These are phyloP conservation scores for Venturia aucupariae DNA, from an alignment of 2,329 filamentous ascomycete genomes.

Conservation along the genomic window DNA sequence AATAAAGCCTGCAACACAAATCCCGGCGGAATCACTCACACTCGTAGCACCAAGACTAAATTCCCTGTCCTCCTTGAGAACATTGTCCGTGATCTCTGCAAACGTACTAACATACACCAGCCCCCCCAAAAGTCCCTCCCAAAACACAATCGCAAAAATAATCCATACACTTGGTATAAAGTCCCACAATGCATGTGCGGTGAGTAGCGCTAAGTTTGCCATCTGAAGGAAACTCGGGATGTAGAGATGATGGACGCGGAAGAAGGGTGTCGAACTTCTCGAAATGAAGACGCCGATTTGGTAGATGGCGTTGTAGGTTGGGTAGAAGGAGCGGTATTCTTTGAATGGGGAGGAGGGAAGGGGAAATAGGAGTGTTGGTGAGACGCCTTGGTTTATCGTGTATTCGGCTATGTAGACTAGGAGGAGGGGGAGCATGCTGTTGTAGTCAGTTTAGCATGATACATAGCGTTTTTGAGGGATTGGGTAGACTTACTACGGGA, in stretches of 20 bases:
- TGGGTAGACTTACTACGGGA: constrained; percentile 52
- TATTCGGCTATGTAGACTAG: constrained; percentile 95
- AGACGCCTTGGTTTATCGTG: constrained; percentile 91
- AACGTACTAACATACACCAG: constrained; percentile 95
- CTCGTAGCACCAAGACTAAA: constrained; percentile 85
- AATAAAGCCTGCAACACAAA: constrained; percentile 77
- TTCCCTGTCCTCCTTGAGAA: constrained; percentile 69
- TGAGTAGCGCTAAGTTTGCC: constrained; percentile 64
- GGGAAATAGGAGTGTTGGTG: constrained; percentile 83
- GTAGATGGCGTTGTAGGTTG: constrained; percentile 89
- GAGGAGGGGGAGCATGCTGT: constrained; percentile 76
- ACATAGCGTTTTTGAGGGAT: too few species aligned
- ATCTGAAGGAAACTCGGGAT: constrained; percentile 74
- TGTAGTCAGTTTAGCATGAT: constrained; percentile 10
- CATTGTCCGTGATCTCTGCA: constrained; percentile 80
- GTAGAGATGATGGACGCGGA: constrained; percentile 74
- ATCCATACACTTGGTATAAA: constrained; percentile 81
- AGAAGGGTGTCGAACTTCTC: constrained; percentile 78
- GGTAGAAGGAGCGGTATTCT: constrained; percentile 81
- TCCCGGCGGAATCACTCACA: constrained; percentile 84
- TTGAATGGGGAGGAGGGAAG: constrained; percentile 65
- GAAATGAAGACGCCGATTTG: constrained; percentile 93
- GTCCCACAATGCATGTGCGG: constrained; percentile 64
- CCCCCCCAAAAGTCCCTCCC: constrained; percentile 87
- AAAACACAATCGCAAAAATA: constrained; percentile 79